Conservation (phyloP, 192 early-diverging fungal species). For the Gigaspora rosea region DNA sequence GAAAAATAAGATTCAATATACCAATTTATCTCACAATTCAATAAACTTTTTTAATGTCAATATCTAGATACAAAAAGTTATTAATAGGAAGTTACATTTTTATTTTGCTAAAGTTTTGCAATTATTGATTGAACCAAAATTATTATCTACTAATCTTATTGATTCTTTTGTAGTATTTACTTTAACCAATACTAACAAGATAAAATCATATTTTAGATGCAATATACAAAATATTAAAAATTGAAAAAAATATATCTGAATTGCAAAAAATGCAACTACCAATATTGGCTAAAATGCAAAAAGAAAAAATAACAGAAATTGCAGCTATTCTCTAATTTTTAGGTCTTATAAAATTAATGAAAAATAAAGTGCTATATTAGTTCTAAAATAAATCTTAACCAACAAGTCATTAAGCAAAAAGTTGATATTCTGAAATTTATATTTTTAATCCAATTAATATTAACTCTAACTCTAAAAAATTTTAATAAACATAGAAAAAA, state of each 20-base stretch:
- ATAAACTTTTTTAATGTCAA: slow-evolving; percentile 5
- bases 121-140: slow-evolving; percentile 21
- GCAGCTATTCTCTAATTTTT: slow-evolving; percentile 3
- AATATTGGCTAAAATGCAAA: neutral
- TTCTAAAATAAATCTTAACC: neutral
- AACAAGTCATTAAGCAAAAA: neutral
- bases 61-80: neutral
- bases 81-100: slow-evolving; percentile 18
- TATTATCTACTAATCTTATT: neutral
- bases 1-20: slow-evolving; percentile 25
- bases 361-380: neutral
- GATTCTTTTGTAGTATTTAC: neutral
- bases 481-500: too few species aligned
- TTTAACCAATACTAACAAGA: too few species aligned
- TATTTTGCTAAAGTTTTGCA: slow-evolving; percentile 16
- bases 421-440: slow-evolving; percentile 1
- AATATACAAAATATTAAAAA: too few species aligned
- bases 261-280: neutral
- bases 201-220: too few species aligned
- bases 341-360: slow-evolving; percentile 15
- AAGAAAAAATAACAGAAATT: neutral
- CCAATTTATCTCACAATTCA: slow-evolving; percentile 8
- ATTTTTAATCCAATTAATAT: too few species aligned
- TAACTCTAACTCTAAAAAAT: too few species aligned
- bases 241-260: too few species aligned